phyloP scores from a whole-genome alignment of 805 yeast species.

The Sugiyamaella marilandica region DNA sequence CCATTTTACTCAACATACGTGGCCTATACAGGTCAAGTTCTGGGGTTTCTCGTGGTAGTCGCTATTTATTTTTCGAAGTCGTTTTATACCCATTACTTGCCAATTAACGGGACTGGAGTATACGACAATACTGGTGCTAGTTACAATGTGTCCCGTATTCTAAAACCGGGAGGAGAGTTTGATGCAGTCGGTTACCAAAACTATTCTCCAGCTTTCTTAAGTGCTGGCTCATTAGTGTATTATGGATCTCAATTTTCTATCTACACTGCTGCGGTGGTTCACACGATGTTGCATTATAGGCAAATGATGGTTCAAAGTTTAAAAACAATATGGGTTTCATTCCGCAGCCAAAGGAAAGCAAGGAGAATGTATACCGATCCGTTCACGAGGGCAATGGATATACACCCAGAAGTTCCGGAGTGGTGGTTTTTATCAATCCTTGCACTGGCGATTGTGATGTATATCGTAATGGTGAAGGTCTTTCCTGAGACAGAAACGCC shows the following conservation, averaged over 20 bases:
- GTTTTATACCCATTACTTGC: conserved; percentile 57
- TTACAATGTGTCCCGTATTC: conserved; percentile 1
- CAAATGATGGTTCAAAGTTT: conserved; percentile 7
- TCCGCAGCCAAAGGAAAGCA: conserved; percentile 8
- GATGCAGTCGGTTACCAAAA: conserved; percentile 44
- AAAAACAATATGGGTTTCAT: conserved; percentile 8
- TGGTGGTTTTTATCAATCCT: conserved; percentile 60
- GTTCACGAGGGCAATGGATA: conserved; percentile 9
- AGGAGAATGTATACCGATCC: conserved; percentile 13
- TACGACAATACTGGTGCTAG: conserved; percentile 41
- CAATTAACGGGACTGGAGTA: conserved; percentile 51
- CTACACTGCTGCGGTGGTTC: conserved; percentile 52
- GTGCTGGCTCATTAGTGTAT: conserved; percentile 43
- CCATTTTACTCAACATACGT: conserved; percentile 42
- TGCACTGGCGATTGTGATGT: conserved; percentile 35
- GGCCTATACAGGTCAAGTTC: conserved; percentile 35
- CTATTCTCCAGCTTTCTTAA: conserved; percentile 65
- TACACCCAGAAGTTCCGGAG: conserved; percentile 32
- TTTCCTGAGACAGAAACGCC: conserved; percentile 23
- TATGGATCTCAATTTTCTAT: conserved; percentile 56
- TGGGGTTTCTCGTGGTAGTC: conserved; percentile 45
- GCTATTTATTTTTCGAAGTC: conserved; percentile 50
- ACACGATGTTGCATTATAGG: conserved; percentile 25
- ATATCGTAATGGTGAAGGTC: conserved; percentile 20
- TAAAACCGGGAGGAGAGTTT: conserved; percentile 4